These are phyloP conservation scores for Pseudocercospora musae DNA, from an alignment of 2,329 filamentous ascomycete genomes.

Conservation along the genomic window DNA sequence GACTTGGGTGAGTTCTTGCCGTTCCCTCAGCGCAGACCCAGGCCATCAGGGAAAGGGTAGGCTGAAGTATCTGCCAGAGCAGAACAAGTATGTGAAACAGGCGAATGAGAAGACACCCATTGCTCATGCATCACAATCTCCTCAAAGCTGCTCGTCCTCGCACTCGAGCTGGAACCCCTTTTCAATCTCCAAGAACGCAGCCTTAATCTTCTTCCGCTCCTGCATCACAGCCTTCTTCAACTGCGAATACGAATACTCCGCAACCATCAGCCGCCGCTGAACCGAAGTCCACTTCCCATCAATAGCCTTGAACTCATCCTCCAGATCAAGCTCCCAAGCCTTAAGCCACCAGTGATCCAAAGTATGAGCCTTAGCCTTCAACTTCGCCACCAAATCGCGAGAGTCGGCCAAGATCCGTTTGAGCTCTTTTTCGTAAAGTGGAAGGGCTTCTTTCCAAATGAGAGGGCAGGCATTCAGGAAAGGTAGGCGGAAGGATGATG, in stretches of 20 bases:
- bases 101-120: no score
- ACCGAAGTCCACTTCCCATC: background rate
- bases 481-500: background rate
- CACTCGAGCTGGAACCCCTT: no score
- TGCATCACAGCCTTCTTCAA: background rate
- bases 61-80: no score
- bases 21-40: no score
- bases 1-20: no score
- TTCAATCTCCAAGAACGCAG: background rate
- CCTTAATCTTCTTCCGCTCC: background rate
- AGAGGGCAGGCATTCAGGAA: background rate
- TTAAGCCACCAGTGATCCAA: background rate
- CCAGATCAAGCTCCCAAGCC: background rate
- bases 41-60: no score
- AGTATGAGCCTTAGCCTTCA: background rate
- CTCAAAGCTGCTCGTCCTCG: no score
- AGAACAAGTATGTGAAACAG: no score
- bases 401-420: background rate
- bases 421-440: background rate
- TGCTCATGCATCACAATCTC: no score
- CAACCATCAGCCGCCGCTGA: background rate
- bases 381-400: background rate
- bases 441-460: background rate
- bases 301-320: background rate
- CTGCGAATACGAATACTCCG: background rate